phyloP scores from a whole-genome alignment of 164 flowering plant species.

The Tinospora cordifolia region DNA sequence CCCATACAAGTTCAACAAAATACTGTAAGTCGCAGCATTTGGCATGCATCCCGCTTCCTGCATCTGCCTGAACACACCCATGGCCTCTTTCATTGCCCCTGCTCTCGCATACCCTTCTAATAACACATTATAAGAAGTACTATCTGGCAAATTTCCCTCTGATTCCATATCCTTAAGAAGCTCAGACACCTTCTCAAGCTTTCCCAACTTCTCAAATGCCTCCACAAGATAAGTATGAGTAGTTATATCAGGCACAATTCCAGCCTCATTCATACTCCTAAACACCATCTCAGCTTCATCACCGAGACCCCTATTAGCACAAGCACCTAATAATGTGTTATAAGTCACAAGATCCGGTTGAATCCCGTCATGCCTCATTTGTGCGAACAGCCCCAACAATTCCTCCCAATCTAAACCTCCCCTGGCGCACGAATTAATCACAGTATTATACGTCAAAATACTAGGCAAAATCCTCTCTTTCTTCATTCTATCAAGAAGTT shows the following conservation, averaged over 20 bases:
- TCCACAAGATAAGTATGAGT: slow-evolving; percentile 75
- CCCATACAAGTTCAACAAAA: slow-evolving; percentile 79
- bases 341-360: slow-evolving; percentile 87
- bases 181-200: slow-evolving; percentile 62
- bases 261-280: slow-evolving; percentile 87
- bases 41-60: slow-evolving; percentile 72
- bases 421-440: slow-evolving; percentile 73
- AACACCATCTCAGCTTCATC: slow-evolving; percentile 96
- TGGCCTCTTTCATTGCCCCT: slow-evolving; percentile 66
- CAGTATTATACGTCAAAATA: slow-evolving; percentile 79
- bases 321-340: slow-evolving; percentile 77
- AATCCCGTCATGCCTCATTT: slow-evolving; percentile 87
- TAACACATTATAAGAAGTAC: slow-evolving; percentile 71
- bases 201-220: slow-evolving; percentile 61
- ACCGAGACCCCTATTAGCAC: slow-evolving; percentile 60
- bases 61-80: slow-evolving; percentile 86
- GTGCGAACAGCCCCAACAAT: slow-evolving; percentile 80
- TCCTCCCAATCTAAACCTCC: slow-evolving; percentile 97
- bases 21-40: slow-evolving; percentile 77
- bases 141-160: slow-evolving; percentile 66
- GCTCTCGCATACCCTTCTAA: slow-evolving; percentile 63
- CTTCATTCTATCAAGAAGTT: slow-evolving; percentile 71
- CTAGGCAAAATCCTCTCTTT: slow-evolving; percentile 55
- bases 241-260: slow-evolving; percentile 71
- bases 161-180: slow-evolving; percentile 74